Base-by-base conservation (phyloP, 768 basidiomycete species). In the Rhizopogon vesiculosus region DNA sequence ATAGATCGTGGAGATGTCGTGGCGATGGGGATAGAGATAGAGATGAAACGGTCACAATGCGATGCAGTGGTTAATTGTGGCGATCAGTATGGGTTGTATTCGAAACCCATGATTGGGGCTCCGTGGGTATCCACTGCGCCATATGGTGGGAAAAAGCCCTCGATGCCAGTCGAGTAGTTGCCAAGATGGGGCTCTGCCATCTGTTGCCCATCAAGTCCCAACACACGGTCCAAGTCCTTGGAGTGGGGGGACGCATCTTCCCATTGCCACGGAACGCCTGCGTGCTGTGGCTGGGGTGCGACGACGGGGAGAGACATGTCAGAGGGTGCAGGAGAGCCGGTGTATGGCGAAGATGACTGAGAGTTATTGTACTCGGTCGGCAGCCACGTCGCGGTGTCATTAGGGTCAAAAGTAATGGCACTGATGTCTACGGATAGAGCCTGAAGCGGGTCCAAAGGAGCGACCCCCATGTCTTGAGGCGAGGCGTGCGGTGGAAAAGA, bases 291-390 rank as follows among this genome's bases (percentile, higher is more conserved):
- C 19, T 60, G 64, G 1, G 69, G 71, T 16, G 70, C 71, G 16
- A 61, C 22, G 18, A 72, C 28, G 0, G 69, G 69, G 0, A 71
- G 58, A 13, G 60, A 50, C 45, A 60, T 61, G 13, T 73, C 70
- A 2, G 71, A 66, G 0, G 58, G 69, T 0, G 70, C 64, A 0
- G 77, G 75, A 0, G 78, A 79, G 1, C 75, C 74, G 0, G 76
- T 73, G 61, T 78, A 79, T 5, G 69, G 65, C 2, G 78, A 76
- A 0, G 78, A 64, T 1, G 76, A 74, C 33, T 62, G 51, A 2
- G 62, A 6, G 6, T 64, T 57, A 29, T 59, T 60, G 19, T 38
- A 49, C 40, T 60, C 58, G 0, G 62, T 42, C 19, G 67, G 42
- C 48, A 59, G 39, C 48, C 62, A 57, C 8, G 60, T 56, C 54